Percentiles rank a stretch among this genome's conserved stretches.
Conservation (phyloP, 208 protist species). For the Leishmania gerbilli region DNA sequence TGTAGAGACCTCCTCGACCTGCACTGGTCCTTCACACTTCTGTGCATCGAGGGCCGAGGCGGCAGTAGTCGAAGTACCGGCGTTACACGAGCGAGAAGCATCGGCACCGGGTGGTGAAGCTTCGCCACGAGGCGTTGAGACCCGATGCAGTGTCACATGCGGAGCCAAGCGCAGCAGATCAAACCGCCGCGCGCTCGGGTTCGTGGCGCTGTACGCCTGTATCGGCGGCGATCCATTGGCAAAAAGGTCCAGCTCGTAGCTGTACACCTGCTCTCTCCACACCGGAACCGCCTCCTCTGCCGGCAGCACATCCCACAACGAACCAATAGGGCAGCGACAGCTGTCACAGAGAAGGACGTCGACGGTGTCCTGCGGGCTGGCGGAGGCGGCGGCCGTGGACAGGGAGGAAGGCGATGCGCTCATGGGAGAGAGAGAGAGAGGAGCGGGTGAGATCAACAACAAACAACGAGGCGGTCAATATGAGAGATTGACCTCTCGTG, state of each 20-base stretch:
- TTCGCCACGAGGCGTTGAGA: neutral
- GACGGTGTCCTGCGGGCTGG: slow-evolving; percentile 3
- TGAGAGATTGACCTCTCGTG: neutral
- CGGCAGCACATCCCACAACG: slow-evolving; percentile 48
- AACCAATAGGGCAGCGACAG: slow-evolving; percentile 52
- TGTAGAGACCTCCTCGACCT: neutral
- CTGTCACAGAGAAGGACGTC: slow-evolving; percentile 54
- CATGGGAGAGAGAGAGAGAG: neutral
- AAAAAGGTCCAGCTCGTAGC: slow-evolving; percentile 82
- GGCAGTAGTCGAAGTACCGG: neutral
- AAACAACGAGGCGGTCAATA: neutral
- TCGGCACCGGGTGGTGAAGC: neutral
- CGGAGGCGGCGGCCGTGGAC: neutral
- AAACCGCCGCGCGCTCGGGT: slow-evolving; percentile 64
- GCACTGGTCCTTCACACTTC: neutral
- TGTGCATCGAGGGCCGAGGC: neutral
- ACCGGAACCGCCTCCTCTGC: slow-evolving; percentile 29
- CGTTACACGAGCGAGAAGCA: neutral
- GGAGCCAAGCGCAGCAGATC: slow-evolving; percentile 65
- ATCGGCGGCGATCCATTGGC: slow-evolving; percentile 34
- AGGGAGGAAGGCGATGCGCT: neutral
- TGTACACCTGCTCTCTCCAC: slow-evolving; percentile 65
- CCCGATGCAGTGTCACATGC: slow-evolving; percentile 15
- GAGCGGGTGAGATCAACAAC: too few species aligned
- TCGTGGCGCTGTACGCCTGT: slow-evolving; percentile 84